Evolutionary conservation across 164 flowering plant genomes (phyloP).

Genomic region (Sextonia rubra): DNA sequence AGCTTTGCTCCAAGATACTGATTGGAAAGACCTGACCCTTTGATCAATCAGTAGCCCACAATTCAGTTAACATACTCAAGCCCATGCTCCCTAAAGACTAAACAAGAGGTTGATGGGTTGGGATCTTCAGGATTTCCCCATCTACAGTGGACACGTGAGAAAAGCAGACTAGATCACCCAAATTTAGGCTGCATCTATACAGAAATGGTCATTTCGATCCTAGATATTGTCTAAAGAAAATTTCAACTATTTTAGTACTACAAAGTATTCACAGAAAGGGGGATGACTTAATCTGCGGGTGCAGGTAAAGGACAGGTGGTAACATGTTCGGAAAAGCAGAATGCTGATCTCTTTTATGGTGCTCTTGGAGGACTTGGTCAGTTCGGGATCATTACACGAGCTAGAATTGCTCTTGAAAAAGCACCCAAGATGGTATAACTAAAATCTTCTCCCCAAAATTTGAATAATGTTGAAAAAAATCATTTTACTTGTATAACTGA

Average conservation of each 20-base stretch:
- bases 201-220: background rate
- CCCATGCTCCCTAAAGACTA: background rate
- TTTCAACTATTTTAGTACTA: background rate
- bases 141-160: background rate
- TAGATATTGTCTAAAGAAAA: background rate
- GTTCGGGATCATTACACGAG: constrained; percentile 87
- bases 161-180: background rate
- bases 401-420: constrained; percentile 71
- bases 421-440: constrained; percentile 71
- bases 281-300: constrained; percentile 5
- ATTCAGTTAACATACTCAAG: background rate
- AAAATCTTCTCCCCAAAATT: background rate
- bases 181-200: background rate
- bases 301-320: constrained; percentile 88
- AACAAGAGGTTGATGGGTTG: background rate
- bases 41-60: background rate
- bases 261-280: background rate
- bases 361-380: constrained; percentile 95
- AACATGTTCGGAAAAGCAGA: constrained; percentile 58
- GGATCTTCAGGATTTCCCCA: background rate
- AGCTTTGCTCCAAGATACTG: background rate
- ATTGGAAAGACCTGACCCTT: background rate
- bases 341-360: constrained; percentile 66
- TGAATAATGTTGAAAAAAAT: background rate
- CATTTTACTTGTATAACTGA: background rate